These are phyloP conservation scores for Onygenales sp. DNA, from an alignment of 2,329 filamentous ascomycete species.

Conservation along the genomic window DNA sequence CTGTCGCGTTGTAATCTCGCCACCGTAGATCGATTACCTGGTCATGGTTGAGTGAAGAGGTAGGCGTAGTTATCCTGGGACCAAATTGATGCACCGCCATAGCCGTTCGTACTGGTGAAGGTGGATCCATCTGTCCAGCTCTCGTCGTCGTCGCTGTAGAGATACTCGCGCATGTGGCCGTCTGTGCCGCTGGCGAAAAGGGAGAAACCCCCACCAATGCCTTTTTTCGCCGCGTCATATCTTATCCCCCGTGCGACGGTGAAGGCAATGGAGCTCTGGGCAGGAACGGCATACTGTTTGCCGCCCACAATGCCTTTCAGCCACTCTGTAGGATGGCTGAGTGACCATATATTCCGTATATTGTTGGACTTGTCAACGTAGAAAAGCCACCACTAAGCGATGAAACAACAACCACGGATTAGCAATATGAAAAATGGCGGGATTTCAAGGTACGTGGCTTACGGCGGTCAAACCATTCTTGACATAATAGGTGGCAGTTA, in stretches of 20 bases:
- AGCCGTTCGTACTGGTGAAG: neutral
- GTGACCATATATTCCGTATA: neutral
- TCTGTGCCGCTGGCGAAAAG: neutral
- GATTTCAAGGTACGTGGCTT: neutral
- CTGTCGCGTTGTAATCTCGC: neutral
- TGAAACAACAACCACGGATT: neutral
- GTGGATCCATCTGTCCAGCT: neutral
- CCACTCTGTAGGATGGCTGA: neutral
- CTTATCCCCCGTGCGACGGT: neutral
- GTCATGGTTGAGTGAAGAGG: neutral
- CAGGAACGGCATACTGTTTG: neutral
- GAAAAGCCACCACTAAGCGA: neutral
- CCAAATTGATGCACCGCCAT: neutral
- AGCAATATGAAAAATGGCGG: too few relatives aligned
- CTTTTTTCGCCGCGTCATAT: neutral
- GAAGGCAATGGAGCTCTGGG: neutral
- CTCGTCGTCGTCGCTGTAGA: neutral
- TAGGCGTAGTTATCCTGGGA: neutral
- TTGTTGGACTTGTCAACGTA: neutral
- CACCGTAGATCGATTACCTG: neutral
- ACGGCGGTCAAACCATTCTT: neutral
- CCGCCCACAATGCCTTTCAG: neutral
- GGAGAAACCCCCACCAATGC: neutral
- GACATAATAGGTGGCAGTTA: neutral
- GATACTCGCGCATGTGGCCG: neutral